A percentile compares a stretch with the other conserved stretches of the same genome.
Conservation (phyloP, 441 rosid genomes). For the Adansonia grandidieri region DNA sequence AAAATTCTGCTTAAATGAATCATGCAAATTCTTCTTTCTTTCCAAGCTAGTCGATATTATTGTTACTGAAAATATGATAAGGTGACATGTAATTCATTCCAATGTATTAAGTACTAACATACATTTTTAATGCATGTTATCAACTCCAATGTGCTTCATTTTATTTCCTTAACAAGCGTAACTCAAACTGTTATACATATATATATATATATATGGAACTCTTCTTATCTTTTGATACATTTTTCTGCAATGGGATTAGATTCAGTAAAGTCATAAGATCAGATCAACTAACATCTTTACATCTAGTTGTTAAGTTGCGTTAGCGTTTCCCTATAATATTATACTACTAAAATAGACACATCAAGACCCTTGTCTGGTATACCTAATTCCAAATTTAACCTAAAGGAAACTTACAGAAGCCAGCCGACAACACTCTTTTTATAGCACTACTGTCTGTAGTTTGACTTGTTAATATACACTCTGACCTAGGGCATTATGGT, state of each 20-base stretch:
- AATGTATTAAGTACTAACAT: neutral
- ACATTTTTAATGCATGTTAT: neutral
- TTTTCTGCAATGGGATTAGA: neutral
- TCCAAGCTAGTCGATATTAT: neutral
- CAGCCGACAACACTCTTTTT: constrained; percentile 37
- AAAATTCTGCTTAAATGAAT: neutral
- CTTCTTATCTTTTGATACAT: too few species aligned
- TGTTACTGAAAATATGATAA: neutral
- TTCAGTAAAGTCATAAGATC: constrained; percentile 3
- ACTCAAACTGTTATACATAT: neutral
- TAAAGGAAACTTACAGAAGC: constrained; percentile 10
- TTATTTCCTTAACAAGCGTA: neutral
- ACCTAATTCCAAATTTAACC: constrained; percentile 16
- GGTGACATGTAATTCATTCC: neutral
- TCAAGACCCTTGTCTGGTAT: constrained; percentile 9
- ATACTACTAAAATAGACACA: neutral
- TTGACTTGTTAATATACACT: constrained; percentile 40
- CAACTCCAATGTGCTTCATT: neutral
- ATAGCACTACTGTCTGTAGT: constrained; percentile 9
- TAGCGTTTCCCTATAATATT: neutral
- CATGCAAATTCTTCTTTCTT: neutral
- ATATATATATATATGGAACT: too few species aligned
- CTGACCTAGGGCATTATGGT: constrained; percentile 29
- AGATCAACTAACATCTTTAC: neutral
- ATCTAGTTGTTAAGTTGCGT: neutral